These are phyloP conservation scores for Penicillium expansum DNA, from an alignment of 2,329 filamentous ascomycete species.

Conservation along the genomic window DNA sequence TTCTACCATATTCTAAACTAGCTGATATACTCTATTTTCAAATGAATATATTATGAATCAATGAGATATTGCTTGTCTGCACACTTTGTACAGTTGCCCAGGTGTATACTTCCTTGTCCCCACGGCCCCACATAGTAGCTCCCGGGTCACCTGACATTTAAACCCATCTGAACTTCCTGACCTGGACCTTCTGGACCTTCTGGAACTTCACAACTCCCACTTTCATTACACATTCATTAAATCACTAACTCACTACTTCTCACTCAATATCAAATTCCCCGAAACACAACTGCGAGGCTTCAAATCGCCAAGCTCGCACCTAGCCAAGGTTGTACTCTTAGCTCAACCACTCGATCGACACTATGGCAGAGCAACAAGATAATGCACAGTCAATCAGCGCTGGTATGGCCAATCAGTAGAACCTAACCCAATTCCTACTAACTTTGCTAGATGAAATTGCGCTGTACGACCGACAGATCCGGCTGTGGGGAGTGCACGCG, in stretches of 20 bases:
- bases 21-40: too few relatives aligned
- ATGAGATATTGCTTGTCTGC: background rate
- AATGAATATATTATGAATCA: background rate
- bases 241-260: background rate
- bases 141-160: conserved; percentile 4
- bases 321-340: background rate
- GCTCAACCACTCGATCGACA: background rate
- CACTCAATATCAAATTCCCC: background rate
- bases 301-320: background rate
- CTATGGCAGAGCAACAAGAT: conserved; percentile 26
- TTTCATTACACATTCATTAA: background rate
- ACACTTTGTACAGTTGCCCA: too few relatives aligned
- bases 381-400: conserved; percentile 34
- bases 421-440: background rate
- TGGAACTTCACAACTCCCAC: background rate
- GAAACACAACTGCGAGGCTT: background rate
- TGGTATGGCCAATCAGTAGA: conserved; percentile 20
- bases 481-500: conserved; percentile 93
- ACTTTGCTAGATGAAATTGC: conserved; percentile 77
- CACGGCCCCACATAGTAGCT: conserved; percentile 14
- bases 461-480: conserved; percentile 94
- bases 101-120: conserved; percentile 1
- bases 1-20: accelerated
- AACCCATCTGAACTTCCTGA: background rate
- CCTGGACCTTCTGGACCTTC: background rate